These are phyloP conservation scores for Flagelloscypha sp. DNA, from an alignment of 768 basidiomycete genomes.

Conservation along the genomic window DNA sequence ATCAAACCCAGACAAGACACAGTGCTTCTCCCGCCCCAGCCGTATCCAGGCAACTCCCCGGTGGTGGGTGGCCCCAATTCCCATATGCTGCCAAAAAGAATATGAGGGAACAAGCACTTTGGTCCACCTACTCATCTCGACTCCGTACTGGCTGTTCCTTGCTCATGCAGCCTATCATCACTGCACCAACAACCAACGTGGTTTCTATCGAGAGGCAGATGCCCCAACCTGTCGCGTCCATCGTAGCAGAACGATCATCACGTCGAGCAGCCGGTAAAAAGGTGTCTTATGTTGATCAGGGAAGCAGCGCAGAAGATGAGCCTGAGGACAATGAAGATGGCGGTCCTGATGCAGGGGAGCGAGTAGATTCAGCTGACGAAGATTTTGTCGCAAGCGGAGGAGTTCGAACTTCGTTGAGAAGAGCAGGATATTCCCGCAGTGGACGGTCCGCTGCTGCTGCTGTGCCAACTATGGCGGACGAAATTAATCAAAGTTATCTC, in stretches of 20 bases:
- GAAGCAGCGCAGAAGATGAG: no score
- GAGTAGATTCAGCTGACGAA: constrained; percentile 73
- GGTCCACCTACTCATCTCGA: constrained; percentile 83
- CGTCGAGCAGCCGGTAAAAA: no score
- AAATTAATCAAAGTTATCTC: constrained; percentile 83
- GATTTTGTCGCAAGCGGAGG: constrained; percentile 63
- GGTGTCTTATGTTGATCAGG: no score
- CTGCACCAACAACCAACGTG: constrained; percentile 22
- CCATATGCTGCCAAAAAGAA: constrained; percentile 46
- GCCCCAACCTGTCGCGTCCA: no score
- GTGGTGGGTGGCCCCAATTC: constrained; percentile 49
- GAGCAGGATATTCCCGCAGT: constrained; percentile 27
- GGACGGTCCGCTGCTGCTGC: constrained; percentile 10
- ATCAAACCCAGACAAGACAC: no score
- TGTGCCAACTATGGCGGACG: constrained; percentile 25
- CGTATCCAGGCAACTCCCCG: constrained; percentile 29
- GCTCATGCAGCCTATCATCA: constrained; percentile 79
- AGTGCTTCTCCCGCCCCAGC: constrained; percentile 22
- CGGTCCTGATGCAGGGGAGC: constrained; percentile 68
- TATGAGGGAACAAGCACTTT: constrained; percentile 72
- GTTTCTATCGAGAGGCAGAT: no score
- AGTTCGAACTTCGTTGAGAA: constrained; percentile 34
- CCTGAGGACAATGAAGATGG: constrained; percentile 81
- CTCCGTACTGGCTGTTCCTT: constrained; percentile 84
- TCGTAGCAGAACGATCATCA: no score